These are phyloP conservation scores for Trichoderma orchidacearum DNA, from an alignment of 495 filamentous ascomycete genomes.

Conservation along the genomic window DNA sequence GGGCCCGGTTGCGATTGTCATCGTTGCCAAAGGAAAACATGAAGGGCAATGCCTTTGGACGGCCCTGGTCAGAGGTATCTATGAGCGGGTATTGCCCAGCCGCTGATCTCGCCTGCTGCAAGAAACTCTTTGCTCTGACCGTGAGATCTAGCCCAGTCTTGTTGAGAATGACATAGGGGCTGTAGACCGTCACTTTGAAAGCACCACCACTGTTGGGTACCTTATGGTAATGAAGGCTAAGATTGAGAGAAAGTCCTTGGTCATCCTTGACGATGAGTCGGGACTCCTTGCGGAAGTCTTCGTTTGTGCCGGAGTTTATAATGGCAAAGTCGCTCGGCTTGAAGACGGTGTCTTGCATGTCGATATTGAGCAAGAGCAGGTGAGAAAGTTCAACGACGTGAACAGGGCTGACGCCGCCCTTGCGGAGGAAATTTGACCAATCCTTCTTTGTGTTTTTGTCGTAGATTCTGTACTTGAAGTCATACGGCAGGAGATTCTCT, in stretches of 20 bases:
- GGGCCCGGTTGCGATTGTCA: conserved; percentile 77
- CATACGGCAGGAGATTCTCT: conserved; percentile 88
- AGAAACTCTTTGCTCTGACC: conserved; percentile 76
- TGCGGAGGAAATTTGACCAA: conserved; percentile 95
- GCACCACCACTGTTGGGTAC: conserved; percentile 88
- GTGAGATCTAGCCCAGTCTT: conserved; percentile 84
- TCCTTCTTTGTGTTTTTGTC: conserved; percentile 96
- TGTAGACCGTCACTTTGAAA: conserved; percentile 88
- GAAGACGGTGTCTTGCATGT: conserved; percentile 92
- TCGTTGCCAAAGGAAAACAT: conserved; percentile 90
- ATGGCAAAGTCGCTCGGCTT: conserved; percentile 92
- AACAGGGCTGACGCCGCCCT: conserved; percentile 90
- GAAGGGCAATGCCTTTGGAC: conserved; percentile 65
- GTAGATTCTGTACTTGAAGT: conserved; percentile 98
- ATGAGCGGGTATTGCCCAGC: conserved; percentile 55
- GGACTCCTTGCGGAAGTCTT: conserved; percentile 77
- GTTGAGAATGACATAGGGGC: conserved; percentile 87
- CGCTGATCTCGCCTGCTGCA: conserved; percentile 67
- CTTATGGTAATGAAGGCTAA: conserved; percentile 86
- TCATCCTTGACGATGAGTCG: conserved; percentile 71
- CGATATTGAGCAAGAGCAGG: conserved; percentile 77
- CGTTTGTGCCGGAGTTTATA: conserved; percentile 79
- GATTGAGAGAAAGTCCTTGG: conserved; percentile 58
- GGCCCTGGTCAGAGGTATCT: conserved; percentile 19
- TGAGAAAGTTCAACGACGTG: conserved; percentile 95